A percentile compares a stretch with the other conserved stretches of the same genome.
Evolutionary conservation across 768 basidiomycete species (phyloP).

Genomic region (Suillus spraguei): DNA sequence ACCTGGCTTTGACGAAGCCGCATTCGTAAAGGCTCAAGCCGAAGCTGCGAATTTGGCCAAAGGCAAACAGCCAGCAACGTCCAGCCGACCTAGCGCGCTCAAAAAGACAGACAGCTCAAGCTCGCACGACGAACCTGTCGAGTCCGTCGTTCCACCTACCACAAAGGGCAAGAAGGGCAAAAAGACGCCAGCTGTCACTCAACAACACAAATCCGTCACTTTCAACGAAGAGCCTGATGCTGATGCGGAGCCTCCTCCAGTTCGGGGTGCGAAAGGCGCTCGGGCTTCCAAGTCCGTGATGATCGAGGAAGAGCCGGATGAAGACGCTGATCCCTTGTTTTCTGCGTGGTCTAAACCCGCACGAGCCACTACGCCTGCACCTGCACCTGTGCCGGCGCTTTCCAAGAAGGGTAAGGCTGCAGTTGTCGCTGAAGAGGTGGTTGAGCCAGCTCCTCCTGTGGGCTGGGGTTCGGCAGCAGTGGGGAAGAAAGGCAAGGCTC

Average conservation of each 20-base stretch:
- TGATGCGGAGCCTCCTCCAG: constrained; percentile 26
- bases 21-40: neutral
- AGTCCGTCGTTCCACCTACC: neutral
- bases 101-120: constrained; percentile 9
- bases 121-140: constrained; percentile 8
- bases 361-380: neutral
- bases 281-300: constrained; percentile 26
- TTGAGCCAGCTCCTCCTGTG: constrained; percentile 15
- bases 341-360: neutral
- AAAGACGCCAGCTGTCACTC: constrained; percentile 21
- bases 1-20: constrained; percentile 25
- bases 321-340: constrained; percentile 26
- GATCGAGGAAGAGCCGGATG: constrained; percentile 28
- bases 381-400: neutral
- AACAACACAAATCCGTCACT: constrained; percentile 18
- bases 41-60: constrained; percentile 2
- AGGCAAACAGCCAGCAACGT: constrained; percentile 1
- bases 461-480: constrained; percentile 14
- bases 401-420: constrained; percentile 17
- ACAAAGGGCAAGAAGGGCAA: constrained; percentile 30
- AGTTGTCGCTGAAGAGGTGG: constrained; percentile 17
- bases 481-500: constrained; percentile 23
- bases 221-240: constrained; percentile 22
- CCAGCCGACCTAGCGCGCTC: neutral
- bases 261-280: constrained; percentile 22